Evolutionary conservation across 2,329 filamentous ascomycete genomes (phyloP), one percentile per base, ranked within the genome.

Genomic region (Stachybotrys chartarum): DNA sequence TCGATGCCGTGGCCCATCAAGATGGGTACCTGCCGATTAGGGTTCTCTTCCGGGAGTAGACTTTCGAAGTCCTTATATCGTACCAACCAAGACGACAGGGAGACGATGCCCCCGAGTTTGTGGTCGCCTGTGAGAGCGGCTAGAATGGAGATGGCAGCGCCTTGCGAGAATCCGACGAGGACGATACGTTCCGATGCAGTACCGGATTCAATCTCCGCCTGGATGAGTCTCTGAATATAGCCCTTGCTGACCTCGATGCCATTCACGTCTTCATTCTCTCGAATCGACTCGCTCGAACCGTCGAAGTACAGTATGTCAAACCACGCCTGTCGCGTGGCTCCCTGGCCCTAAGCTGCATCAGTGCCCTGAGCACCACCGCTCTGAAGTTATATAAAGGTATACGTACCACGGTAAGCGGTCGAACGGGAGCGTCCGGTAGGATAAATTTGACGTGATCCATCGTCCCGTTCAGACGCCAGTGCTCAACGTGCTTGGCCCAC

Each of bases 401-500:
- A 64, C 70, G 58, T 54, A 74, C 71, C 58, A 72, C 78, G n/a
- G 91, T 92, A 68, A 97, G 90, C 35, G 91, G 91, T 54, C 96
- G 94, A 44, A 73, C 75, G 6, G 93, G 91, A 31, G 94, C 94
- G 75, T 96, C 90, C 16, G 94, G 94, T 71, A 99, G 87, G 67
- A 99, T 84, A 72, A 97, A 97, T 68, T 93, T 88, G 69, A 96
- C 90, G 73, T 97, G 88, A 56, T 91, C 84, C 60, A 97, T 90
- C 66, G 87, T 86, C 70, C 85, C 82, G 53, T 89, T 82, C 39
- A 86, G 81, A 55, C 91, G 85, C 87, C 88, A 97, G 72, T 93
- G 91, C 76, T 96, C 87, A 35, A 94, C 91, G 18, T 94, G 82
- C 56, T 84, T 85, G 49, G 88, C 81, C 92, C 90, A 93, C 62